Conservation (phyloP, 306 rosid genomes). For the Calophaca sinica region DNA sequence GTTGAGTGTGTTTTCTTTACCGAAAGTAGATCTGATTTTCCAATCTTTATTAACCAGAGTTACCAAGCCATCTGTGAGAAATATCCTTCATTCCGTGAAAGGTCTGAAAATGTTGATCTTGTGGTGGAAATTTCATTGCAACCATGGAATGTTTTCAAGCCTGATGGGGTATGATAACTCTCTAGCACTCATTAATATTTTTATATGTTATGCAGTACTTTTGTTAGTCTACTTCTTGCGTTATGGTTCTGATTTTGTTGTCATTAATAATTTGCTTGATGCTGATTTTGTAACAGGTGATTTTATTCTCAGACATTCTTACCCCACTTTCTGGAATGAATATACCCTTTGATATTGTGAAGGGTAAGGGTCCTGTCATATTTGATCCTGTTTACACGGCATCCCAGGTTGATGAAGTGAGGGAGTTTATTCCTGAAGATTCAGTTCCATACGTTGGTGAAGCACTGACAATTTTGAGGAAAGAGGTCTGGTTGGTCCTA, state of each 20-base stretch:
- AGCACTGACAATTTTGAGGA: constrained; percentile 79
- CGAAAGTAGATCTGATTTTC: constrained; percentile 42
- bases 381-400: constrained; percentile 70
- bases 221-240: neutral
- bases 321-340: constrained; percentile 99
- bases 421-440: constrained; percentile 92
- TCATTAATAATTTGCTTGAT: constrained; percentile 37
- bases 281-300: constrained; percentile 67
- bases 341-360: constrained; percentile 95
- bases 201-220: neutral
- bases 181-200: constrained; percentile 11
- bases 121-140: constrained; percentile 92
- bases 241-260: constrained; percentile 32
- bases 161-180: constrained; percentile 81
- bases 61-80: constrained; percentile 90
- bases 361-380: constrained; percentile 95
- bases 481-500: constrained; percentile 68
- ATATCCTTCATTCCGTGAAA: constrained; percentile 92
- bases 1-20: constrained; percentile 7
- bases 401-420: constrained; percentile 75
- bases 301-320: constrained; percentile 94
- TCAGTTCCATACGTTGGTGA: constrained; percentile 98
- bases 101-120: constrained; percentile 96
- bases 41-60: constrained; percentile 60
- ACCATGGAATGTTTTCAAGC: constrained; percentile 96